Percentiles rank a stretch among this genome's conserved stretches.
These are phyloP conservation scores for Pestalotiopsis sp. DNA, from an alignment of 2,329 filamentous ascomycete genomes.

Conservation along the genomic window DNA sequence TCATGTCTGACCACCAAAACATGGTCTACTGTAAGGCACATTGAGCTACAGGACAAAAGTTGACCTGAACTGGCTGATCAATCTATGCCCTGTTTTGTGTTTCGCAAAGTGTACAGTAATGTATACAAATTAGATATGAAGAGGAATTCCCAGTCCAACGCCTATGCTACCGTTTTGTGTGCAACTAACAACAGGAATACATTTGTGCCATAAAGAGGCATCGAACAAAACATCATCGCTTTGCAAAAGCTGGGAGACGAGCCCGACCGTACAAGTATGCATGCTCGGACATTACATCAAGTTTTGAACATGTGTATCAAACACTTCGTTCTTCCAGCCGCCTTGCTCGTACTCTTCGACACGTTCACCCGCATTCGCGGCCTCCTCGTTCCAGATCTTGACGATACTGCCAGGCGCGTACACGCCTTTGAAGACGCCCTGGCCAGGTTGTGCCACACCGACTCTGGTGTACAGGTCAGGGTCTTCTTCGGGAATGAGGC, in stretches of 20 bases:
- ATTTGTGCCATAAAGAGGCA: not conserved
- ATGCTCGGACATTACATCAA: slow-evolving; percentile 16
- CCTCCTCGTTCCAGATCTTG: slow-evolving; percentile 87
- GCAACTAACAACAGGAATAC: not conserved
- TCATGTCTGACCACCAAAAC: no score
- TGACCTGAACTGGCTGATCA: no score
- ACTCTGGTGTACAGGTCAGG: slow-evolving; percentile 76
- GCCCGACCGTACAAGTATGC: not conserved
- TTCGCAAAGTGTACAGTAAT: no score
- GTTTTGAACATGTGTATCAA: slow-evolving; percentile 48
- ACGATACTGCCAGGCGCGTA: slow-evolving; percentile 90
- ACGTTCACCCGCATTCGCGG: slow-evolving; percentile 66
- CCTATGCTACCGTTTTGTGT: not conserved
- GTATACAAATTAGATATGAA: no score
- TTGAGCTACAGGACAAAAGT: no score
- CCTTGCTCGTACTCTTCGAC: slow-evolving; percentile 73
- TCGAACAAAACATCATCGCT: not conserved
- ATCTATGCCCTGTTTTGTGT: no score
- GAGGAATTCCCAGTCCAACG: not conserved
- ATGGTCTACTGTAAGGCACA: no score
- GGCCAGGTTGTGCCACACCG: slow-evolving; percentile 61
- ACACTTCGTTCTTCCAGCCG: slow-evolving; percentile 87
- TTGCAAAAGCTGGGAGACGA: not conserved
- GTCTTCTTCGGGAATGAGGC: slow-evolving; percentile 72
- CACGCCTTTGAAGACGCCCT: slow-evolving; percentile 74